Evolutionary conservation across 345 rosid genomes (phyloP).

Genomic region (Lumnitzera littorea): DNA sequence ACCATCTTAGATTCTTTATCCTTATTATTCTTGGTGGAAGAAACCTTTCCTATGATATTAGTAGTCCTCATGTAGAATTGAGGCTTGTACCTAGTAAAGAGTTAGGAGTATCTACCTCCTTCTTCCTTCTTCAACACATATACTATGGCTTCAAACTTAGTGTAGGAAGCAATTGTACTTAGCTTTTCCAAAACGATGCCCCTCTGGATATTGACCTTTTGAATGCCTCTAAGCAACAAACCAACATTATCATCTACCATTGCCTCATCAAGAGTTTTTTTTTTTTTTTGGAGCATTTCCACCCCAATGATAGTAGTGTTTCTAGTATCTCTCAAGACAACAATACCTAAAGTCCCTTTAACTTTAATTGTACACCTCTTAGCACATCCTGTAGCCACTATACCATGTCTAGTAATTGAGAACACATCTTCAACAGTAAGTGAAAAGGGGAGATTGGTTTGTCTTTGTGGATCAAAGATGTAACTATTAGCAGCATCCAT

Average conservation of each 20-base stretch:
- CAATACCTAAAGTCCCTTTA: constrained; percentile 14
- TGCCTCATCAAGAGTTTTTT: constrained; percentile 18
- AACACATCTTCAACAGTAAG: constrained; percentile 19
- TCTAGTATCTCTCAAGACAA: constrained; percentile 19
- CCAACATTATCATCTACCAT: constrained; percentile 22
- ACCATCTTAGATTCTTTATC: constrained; percentile 24
- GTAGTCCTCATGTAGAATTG: too few relatives aligned
- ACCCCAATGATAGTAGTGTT: constrained; percentile 16
- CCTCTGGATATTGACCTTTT: constrained; percentile 15
- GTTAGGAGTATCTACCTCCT: constrained; percentile 17
- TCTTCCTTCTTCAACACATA: constrained; percentile 23
- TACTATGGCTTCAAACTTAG: constrained; percentile 17
- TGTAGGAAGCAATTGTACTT: constrained; percentile 14
- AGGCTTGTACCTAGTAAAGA: too few relatives aligned
- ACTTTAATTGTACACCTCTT: constrained; percentile 18
- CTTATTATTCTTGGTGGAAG: constrained; percentile 15
- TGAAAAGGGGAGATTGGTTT: constrained; percentile 16
- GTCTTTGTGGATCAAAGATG: constrained; percentile 17
- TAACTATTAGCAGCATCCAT: constrained; percentile 20
- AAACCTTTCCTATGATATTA: too few relatives aligned
- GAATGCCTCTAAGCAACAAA: constrained; percentile 17
- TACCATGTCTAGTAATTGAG: constrained; percentile 21
- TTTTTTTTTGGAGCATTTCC: constrained; percentile 22
- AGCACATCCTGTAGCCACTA: constrained; percentile 19
- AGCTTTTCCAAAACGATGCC: constrained; percentile 20